A percentile compares a stretch with the other conserved stretches of the same genome.
These are phyloP conservation scores for Glomus cerebriforme DNA, from an alignment of 192 early-diverging fungal genomes.

Conservation along the genomic window DNA sequence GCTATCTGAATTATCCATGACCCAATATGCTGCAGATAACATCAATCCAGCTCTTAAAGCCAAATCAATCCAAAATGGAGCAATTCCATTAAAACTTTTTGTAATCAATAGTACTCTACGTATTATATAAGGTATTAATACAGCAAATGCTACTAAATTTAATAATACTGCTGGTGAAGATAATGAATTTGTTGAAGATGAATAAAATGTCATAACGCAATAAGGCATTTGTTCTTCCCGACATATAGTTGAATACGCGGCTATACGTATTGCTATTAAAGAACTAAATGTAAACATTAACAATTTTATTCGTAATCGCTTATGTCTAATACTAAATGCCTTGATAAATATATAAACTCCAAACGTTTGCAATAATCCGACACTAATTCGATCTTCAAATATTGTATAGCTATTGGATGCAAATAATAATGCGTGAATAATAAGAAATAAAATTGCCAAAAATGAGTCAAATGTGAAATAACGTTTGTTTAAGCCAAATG, in stretches of 20 bases:
- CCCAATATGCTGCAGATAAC: slow-evolving; percentile 55
- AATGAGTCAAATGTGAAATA: slow-evolving; percentile 38
- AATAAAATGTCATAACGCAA: slow-evolving; percentile 84
- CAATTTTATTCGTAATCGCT: slow-evolving; percentile 40
- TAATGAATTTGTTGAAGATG: slow-evolving; percentile 53
- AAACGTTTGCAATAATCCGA: slow-evolving; percentile 70
- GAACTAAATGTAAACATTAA: slow-evolving; percentile 49
- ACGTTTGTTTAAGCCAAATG: background rate
- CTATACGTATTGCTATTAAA: slow-evolving; percentile 57
- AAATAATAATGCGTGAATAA: slow-evolving; percentile 66
- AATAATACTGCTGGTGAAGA: slow-evolving; percentile 53
- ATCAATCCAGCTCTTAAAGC: slow-evolving; percentile 60
- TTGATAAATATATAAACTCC: slow-evolving; percentile 47
- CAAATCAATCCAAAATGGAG: slow-evolving; percentile 56
- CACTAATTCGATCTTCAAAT: slow-evolving; percentile 74
- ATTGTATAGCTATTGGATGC: slow-evolving; percentile 91
- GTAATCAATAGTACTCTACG: slow-evolving; percentile 45
- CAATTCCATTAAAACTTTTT: slow-evolving; percentile 56
- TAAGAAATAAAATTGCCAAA: slow-evolving; percentile 43
- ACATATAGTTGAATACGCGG: slow-evolving; percentile 73
- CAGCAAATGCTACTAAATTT: slow-evolving; percentile 48
- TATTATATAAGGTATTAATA: slow-evolving; percentile 44
- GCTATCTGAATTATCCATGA: slow-evolving; percentile 49
- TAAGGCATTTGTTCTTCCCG: slow-evolving; percentile 84
- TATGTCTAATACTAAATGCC: slow-evolving; percentile 36